These are phyloP conservation scores for Gracilaria gracilis DNA, from an alignment of 23 red algal genomes.

Conservation along the genomic window DNA sequence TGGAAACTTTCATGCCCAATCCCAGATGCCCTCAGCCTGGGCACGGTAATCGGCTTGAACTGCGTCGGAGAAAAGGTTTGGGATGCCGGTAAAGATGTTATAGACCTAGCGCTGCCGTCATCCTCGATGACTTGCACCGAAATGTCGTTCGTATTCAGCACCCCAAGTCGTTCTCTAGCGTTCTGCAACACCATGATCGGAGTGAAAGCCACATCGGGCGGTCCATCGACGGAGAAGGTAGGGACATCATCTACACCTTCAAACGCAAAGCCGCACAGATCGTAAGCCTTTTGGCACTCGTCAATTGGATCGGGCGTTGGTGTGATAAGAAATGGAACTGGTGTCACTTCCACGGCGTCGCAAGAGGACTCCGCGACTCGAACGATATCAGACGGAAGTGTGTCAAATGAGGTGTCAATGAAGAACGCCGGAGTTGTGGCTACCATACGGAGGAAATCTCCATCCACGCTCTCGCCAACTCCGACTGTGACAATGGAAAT, in stretches of 20 bases:
- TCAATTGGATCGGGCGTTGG: not conserved
- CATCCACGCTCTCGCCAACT: not conserved
- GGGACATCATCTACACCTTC: not conserved
- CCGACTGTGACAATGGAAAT: constrained; percentile 26
- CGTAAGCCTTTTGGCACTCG: constrained; percentile 1
- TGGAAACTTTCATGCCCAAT: constrained; percentile 17
- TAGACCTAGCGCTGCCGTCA: not conserved
- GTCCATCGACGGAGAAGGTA: not conserved
- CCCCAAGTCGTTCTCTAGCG: not conserved
- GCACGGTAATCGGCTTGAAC: constrained; percentile 12
- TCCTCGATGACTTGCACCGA: not conserved
- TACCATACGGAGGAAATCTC: not conserved
- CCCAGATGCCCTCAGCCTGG: not conserved
- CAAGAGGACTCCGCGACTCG: constrained; percentile 21
- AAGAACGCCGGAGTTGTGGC: constrained; percentile 19
- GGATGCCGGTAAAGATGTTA: not conserved
- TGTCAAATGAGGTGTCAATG: not conserved
- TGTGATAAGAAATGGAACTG: not conserved
- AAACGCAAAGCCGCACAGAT: not conserved
- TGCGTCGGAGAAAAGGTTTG: constrained; percentile 4
- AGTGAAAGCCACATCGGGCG: constrained; percentile 9
- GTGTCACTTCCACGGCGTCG: constrained; percentile 8
- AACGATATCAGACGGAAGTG: constrained; percentile 6
- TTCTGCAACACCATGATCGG: constrained; percentile 1
- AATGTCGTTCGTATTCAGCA: constrained; percentile 31